Evolutionary conservation across 1,139 yeast genomes (phyloP).

Genomic region (Debaryomycetaceae sp.): DNA sequence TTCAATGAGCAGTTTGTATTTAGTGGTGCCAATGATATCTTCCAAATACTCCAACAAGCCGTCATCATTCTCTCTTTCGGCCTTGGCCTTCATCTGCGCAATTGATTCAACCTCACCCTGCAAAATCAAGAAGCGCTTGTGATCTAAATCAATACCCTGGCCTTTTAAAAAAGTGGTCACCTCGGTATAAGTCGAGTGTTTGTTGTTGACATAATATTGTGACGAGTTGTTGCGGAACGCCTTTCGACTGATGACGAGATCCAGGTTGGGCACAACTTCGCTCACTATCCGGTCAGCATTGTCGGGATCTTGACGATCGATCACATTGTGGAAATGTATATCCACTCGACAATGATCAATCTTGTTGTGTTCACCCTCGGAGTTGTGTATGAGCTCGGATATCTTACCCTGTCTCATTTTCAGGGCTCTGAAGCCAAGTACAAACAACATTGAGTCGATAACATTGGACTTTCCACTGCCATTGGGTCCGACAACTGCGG

Average conservation of each 20-base stretch:
- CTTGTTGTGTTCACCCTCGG: slow-evolving; percentile 56
- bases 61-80: slow-evolving; percentile 88
- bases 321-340: slow-evolving; percentile 79
- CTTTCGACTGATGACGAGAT: slow-evolving; percentile 69
- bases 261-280: slow-evolving; percentile 48
- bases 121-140: slow-evolving; percentile 85
- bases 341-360: slow-evolving; percentile 83
- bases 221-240: slow-evolving; percentile 78
- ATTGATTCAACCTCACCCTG: slow-evolving; percentile 99
- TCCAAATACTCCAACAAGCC: slow-evolving; percentile 92
- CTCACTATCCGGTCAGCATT: slow-evolving; percentile 36
- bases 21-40: slow-evolving; percentile 93
- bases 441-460: slow-evolving; percentile 91
- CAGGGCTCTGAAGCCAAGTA: slow-evolving; percentile 93
- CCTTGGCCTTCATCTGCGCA: slow-evolving; percentile 98
- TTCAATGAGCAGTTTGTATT: slow-evolving; percentile 75
- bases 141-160: slow-evolving; percentile 93
- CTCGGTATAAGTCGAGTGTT: slow-evolving; percentile 67
- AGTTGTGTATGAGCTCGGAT: slow-evolving; percentile 86
- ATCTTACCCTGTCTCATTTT: slow-evolving; percentile 96
- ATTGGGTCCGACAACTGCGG: slow-evolving; percentile 99
- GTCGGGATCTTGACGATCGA: slow-evolving; percentile 49
- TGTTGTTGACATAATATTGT: slow-evolving; percentile 69
- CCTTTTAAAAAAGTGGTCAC: slow-evolving; percentile 71
- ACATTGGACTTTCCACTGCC: slow-evolving; percentile 98